These are phyloP conservation scores for Penicillium dipodomyicola DNA, from an alignment of 495 filamentous ascomycete genomes.

Conservation along the genomic window DNA sequence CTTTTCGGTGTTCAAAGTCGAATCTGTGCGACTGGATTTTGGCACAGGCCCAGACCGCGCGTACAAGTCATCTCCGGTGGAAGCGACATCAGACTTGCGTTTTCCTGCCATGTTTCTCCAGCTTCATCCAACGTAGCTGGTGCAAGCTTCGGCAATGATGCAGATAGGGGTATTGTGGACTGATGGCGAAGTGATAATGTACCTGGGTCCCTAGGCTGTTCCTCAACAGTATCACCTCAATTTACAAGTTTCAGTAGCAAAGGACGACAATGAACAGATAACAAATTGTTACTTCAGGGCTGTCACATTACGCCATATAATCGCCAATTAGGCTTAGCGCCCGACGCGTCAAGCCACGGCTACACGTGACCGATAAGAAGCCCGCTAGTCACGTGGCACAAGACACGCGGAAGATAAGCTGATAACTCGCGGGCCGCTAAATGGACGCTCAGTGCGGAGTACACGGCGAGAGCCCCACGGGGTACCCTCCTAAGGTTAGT, in stretches of 20 bases:
- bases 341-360: neutral
- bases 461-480: neutral
- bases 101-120: slow-evolving; percentile 13
- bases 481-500: neutral
- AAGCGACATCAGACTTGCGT: slow-evolving; percentile 22
- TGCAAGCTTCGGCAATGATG: neutral
- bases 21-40: slow-evolving; percentile 16
- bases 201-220: neutral
- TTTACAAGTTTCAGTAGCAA: neutral
- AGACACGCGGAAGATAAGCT: neutral
- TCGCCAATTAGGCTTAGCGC: neutral
- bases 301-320: neutral
- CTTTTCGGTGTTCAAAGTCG: slow-evolving; percentile 1
- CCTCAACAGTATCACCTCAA: neutral
- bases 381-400: neutral
- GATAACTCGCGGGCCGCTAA: slow-evolving; percentile 6
- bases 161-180: neutral
- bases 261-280: neutral
- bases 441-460: neutral
- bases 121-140: neutral
- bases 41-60: slow-evolving; percentile 20
- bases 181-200: neutral
- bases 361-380: slow-evolving; percentile 1
- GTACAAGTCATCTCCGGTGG: slow-evolving; percentile 17
- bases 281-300: neutral